phyloP scores from a whole-genome alignment of 108 stramenopile species.

The Chaetoceros tenuissimus region DNA sequence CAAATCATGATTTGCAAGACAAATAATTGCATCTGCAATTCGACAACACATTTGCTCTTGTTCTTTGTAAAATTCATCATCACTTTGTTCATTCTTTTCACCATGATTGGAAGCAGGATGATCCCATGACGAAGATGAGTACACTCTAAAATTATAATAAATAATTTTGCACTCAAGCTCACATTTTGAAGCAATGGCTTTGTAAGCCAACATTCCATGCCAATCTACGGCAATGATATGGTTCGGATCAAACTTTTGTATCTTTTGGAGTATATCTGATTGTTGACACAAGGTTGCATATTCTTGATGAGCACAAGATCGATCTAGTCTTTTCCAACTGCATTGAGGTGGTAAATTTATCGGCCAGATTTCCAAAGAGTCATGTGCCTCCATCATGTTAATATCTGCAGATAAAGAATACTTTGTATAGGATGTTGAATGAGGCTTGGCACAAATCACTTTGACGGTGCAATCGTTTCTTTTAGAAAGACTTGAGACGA shows the following conservation, averaged over 20 bases:
- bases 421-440: constrained; percentile 3
- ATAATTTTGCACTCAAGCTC: background rate
- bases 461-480: constrained; percentile 13
- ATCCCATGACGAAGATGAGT: constrained; percentile 11
- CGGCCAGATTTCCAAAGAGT: constrained; percentile 17
- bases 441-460: constrained; percentile 36
- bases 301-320: constrained; percentile 23
- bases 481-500: constrained; percentile 22
- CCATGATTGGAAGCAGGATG: constrained; percentile 13
- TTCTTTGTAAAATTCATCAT: too few relatives aligned
- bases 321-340: constrained; percentile 31
- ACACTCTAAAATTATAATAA: constrained; percentile 43
- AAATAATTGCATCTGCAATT: constrained; percentile 26
- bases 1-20: constrained; percentile 27
- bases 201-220: constrained; percentile 13
- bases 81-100: too few relatives aligned
- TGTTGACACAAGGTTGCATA: constrained; percentile 11
- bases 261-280: background rate
- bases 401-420: background rate
- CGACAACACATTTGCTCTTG: constrained; percentile 32
- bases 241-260: constrained; percentile 2
- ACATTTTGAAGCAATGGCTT: constrained; percentile 3
- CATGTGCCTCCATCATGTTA: constrained; percentile 4
- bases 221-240: constrained; percentile 18
- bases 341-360: constrained; percentile 6